These are phyloP conservation scores for Paramyrothecium roridum DNA, from an alignment of 2,329 filamentous ascomycete genomes.

Conservation along the genomic window DNA sequence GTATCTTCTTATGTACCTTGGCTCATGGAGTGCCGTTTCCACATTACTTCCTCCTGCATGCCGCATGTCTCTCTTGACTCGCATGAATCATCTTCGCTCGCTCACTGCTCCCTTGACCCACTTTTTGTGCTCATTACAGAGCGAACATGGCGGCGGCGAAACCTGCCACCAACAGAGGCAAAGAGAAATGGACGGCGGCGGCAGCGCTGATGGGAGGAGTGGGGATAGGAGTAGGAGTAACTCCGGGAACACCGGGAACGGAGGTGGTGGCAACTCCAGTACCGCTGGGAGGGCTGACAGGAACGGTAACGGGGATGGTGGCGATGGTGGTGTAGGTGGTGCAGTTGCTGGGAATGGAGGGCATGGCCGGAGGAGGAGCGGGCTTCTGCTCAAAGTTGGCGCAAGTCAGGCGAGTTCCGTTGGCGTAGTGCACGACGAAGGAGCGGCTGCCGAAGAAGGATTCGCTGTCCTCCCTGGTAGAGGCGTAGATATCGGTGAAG, in stretches of 20 bases:
- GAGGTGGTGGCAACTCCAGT: neutral
- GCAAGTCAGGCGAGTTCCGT: conserved; percentile 62
- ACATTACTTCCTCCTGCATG: too few species aligned
- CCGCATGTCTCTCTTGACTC: too few species aligned
- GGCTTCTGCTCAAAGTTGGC: conserved; percentile 51
- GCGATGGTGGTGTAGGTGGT: neutral
- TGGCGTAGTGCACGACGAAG: conserved; percentile 61
- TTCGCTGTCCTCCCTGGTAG: conserved; percentile 45
- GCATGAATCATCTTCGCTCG: too few species aligned
- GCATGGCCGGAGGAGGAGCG: neutral
- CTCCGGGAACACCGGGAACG: neutral
- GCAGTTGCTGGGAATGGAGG: neutral
- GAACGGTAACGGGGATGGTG: neutral
- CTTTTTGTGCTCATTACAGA: conserved; percentile 3
- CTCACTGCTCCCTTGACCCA: too few species aligned
- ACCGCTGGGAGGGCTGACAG: neutral
- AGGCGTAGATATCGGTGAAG: conserved; percentile 57
- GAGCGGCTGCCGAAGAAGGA: conserved; percentile 65
- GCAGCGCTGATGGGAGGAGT: conserved; percentile 7
- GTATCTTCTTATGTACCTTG: too few species aligned
- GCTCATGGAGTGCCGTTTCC: too few species aligned
- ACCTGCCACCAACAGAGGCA: conserved; percentile 5
- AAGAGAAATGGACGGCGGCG: conserved; percentile 4
- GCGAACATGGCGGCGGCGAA: conserved; percentile 4
- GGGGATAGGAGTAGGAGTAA: conserved; percentile 6